Percentiles rank a stretch among this genome's conserved stretches.
Evolutionary conservation across 1,284 basidiomycete genomes (phyloP).

Genomic region (Sutorius eximius): DNA sequence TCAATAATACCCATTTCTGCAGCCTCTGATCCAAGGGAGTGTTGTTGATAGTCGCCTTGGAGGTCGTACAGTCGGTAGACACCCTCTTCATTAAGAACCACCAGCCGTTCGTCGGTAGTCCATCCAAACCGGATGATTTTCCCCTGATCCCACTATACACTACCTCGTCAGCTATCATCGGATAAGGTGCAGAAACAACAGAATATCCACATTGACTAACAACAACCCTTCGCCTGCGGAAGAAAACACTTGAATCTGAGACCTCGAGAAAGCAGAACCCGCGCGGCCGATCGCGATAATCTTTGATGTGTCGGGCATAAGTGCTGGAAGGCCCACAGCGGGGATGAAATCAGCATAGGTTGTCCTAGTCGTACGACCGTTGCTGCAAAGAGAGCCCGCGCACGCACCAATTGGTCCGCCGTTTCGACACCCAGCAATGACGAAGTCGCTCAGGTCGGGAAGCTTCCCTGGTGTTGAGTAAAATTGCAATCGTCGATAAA

Average conservation of each 20-base stretch:
- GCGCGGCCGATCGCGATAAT: constrained; percentile 73
- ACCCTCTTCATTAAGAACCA: constrained; percentile 90
- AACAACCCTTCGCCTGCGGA: constrained; percentile 68
- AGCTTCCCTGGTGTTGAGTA: constrained; percentile 85
- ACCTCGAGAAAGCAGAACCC: constrained; percentile 62
- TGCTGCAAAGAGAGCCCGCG: constrained; percentile 1
- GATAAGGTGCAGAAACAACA: constrained; percentile 10
- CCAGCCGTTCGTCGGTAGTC: constrained; percentile 78
- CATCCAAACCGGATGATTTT: constrained; percentile 82
- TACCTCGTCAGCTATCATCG: constrained; percentile 20
- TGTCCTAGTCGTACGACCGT: neutral
- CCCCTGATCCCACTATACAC: constrained; percentile 76
- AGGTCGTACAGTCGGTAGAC: constrained; percentile 89
- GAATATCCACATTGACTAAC: constrained; percentile 66
- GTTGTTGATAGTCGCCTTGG: constrained; percentile 81
- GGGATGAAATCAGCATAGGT: constrained; percentile 5
- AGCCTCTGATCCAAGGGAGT: constrained; percentile 83
- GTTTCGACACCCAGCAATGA: constrained; percentile 79
- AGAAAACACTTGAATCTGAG: constrained; percentile 77
- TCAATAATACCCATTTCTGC: constrained; percentile 84
- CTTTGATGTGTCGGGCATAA: constrained; percentile 85
- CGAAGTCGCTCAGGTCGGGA: constrained; percentile 77
- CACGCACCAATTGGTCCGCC: constrained; percentile 84
- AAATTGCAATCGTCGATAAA: constrained; percentile 79
- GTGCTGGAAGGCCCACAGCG: constrained; percentile 48